Percentiles rank a stretch among this genome's conserved stretches.
Conservation (phyloP, 768 basidiomycete genomes). For the Coprinopsis strossmayeri region DNA sequence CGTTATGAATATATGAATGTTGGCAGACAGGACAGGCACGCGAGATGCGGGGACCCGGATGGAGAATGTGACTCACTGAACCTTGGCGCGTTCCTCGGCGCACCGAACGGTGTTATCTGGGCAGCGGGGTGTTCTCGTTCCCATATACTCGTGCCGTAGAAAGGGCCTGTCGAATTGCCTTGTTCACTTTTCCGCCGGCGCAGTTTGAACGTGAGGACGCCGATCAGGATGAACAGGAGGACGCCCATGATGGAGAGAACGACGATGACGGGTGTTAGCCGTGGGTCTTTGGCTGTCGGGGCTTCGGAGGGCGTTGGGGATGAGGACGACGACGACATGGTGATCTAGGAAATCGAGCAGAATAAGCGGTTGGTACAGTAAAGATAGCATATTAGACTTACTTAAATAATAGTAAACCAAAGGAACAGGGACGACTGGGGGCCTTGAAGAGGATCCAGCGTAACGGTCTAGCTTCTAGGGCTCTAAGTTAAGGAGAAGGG, state of each 20-base stretch:
- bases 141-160: conserved; percentile 22
- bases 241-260: conserved; percentile 24
- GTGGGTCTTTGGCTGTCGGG: conserved; percentile 20
- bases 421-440: no score
- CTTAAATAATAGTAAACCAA: no score
- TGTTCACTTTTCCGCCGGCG: conserved; percentile 15
- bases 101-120: conserved; percentile 36
- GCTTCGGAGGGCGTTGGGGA: conserved; percentile 9
- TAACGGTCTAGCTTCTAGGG: no score
- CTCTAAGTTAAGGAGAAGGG: no score
- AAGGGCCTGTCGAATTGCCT: conserved; percentile 18
- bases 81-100: conserved; percentile 26
- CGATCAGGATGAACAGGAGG: conserved; percentile 22
- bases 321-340: conserved; percentile 7
- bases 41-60: neutral
- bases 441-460: no score
- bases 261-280: conserved; percentile 23
- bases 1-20: no score
- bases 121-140: conserved; percentile 30
- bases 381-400: neutral
- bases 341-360: neutral
- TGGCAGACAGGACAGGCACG: no score
- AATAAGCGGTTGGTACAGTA: neutral
- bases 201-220: conserved; percentile 26
- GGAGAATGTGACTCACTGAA: conserved; percentile 27